These are phyloP conservation scores for Alnus glutinosa DNA, from an alignment of 306 rosid species.

Conservation along the genomic window DNA sequence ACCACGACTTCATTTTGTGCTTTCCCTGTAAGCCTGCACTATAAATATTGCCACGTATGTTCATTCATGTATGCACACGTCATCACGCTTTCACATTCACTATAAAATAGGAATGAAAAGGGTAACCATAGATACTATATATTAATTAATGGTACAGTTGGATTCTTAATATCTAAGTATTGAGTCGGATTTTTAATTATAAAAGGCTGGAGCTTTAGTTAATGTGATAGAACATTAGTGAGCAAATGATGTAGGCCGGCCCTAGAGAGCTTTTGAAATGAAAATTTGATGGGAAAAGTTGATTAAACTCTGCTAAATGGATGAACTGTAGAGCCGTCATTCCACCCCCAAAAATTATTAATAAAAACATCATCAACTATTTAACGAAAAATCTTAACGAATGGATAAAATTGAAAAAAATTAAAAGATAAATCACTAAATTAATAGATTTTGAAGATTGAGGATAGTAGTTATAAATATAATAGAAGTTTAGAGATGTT, in stretches of 20 bases:
- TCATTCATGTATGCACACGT: neutral
- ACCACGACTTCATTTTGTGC: slow-evolving; percentile 5
- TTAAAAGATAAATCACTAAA: too few relatives aligned
- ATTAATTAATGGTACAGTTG: neutral
- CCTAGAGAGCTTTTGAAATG: neutral
- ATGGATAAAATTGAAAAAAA: too few relatives aligned
- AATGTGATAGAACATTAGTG: neutral
- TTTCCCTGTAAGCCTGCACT: neutral
- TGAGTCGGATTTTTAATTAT: neutral
- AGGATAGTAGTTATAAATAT: too few relatives aligned
- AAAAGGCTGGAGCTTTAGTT: neutral
- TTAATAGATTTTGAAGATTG: too few relatives aligned
- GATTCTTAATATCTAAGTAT: neutral
- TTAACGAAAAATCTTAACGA: too few relatives aligned
- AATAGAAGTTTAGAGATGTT: too few relatives aligned
- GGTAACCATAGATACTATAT: neutral
- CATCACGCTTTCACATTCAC: neutral
- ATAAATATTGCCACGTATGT: neutral
- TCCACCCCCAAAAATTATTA: neutral
- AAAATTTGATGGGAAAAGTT: neutral
- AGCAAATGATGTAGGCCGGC: neutral
- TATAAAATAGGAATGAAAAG: neutral
- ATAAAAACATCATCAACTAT: neutral
- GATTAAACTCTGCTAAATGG: neutral
- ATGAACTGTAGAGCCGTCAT: neutral